Conservation (phyloP, 1,139 yeast genomes). For the Debaryomycetaceae sp. region DNA sequence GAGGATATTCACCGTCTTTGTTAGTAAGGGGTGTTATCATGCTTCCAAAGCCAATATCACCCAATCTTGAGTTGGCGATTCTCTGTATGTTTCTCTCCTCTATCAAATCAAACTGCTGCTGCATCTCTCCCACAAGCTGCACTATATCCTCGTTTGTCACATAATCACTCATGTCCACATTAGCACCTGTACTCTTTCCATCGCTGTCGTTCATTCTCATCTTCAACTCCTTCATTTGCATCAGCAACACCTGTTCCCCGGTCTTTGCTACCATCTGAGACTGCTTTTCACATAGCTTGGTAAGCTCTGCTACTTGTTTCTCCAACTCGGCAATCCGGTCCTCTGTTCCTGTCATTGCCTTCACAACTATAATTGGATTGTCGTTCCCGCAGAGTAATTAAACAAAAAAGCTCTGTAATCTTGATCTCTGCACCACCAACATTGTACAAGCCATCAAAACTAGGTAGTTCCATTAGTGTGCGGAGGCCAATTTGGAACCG, state of each 20-base stretch:
- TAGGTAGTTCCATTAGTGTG: too few relatives aligned
- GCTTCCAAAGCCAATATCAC: conserved; percentile 8
- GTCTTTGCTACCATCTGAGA: conserved; percentile 49
- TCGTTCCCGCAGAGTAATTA: too few relatives aligned
- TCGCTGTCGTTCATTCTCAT: conserved; percentile 31
- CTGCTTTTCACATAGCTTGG: conserved; percentile 47
- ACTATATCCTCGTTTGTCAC: conserved; percentile 81
- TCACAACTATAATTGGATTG: neutral
- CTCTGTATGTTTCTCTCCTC: conserved; percentile 67
- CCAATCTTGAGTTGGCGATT: conserved; percentile 41
- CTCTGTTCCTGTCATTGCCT: neutral
- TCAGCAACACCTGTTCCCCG: conserved; percentile 69
- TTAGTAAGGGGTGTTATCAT: conserved; percentile 41
- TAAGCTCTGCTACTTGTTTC: conserved; percentile 40
- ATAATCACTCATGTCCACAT: conserved; percentile 54
- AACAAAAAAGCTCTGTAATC: too few relatives aligned
- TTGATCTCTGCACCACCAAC: too few relatives aligned
- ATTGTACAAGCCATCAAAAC: too few relatives aligned
- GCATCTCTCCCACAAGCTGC: conserved; percentile 82
- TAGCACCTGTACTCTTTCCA: conserved; percentile 5
- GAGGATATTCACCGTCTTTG: conserved; percentile 71
- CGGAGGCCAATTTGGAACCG: too few relatives aligned
- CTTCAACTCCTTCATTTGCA: conserved; percentile 57
- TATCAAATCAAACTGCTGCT: conserved; percentile 72
- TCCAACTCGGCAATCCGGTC: conserved; percentile 1